Evolutionary conservation across 345 rosid genomes (phyloP), one percentile per base, ranked within the genome.

Genomic region (Eucalyptus caleyi): DNA sequence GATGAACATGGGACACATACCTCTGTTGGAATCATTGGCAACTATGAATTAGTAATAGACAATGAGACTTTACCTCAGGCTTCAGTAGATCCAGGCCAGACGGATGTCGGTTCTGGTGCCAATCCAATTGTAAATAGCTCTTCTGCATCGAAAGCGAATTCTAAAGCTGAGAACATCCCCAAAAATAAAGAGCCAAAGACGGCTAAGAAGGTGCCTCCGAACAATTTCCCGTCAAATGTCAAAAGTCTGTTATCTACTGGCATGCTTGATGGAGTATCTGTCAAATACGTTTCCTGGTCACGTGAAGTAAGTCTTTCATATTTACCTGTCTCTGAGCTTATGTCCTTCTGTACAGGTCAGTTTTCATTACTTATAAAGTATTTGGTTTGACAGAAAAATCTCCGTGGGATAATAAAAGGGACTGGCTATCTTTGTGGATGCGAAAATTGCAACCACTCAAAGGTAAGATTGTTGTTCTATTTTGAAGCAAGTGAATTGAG

Each of bases 181-280:
- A 86, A 90, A 91, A 92, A 87, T 53, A 94, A 91, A 88, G 96
- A 93, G 86, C 88, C 93, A 50, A 93, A 93, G 92, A 86, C 91
- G 37, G 83, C 91, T 90, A 93, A 91, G 90, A 95, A 93, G 89
- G 91, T 45, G 90, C 89, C 95, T 87, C 60, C 95, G 23, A 95
- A 95, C 89, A 94, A 88, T 88, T 95, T 96, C 89, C 96, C 96
- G 44, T 93, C 97, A 89, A 95, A 95, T 90, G 96, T 96, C 69
- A 95, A 95, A 91, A 95, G 96, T 89, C 88, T 95, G 91, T 91
- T 94, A 72, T 95, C 96, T 86, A 96, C 96, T 89, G 97, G 97
- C 53, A 94, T 96, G 93, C 91, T 95, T 80, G 97, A 96, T 87
- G 97, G 95, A 82, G 93, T 94, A 80, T 91, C 90, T 88, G 97